Evolutionary conservation across 805 yeast genomes (phyloP), one percentile per base, ranked within the genome.

Genomic region (Ogataea henricii): DNA sequence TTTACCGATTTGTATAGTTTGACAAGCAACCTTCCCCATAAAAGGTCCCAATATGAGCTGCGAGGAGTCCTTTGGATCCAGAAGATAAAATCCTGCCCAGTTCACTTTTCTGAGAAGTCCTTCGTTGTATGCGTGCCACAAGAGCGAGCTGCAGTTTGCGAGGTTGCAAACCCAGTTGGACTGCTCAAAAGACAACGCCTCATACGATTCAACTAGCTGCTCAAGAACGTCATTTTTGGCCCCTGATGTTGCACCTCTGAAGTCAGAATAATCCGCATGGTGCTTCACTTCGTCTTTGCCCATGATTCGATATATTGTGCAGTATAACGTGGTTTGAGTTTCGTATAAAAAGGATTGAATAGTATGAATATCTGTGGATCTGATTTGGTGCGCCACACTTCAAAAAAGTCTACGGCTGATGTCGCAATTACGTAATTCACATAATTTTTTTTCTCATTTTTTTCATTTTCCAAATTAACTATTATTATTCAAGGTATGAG

Each of bases 21-120:
- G 98, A 60, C 99, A 92, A 0, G 98, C 98, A 2, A 92, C 97
- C 65, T 89, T 89, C 4, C 99, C 99, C 66, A 89, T 96, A 66
- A 92, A 92, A 12, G 99, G 99, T 0, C 95, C 99, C 32, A 92
- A 71, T 18, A 88, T 74, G 43, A 94, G 71, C 58, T 77, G 81
- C 1, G 63, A 40, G 1, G 56, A 40, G 21, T 60, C 64, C 10
- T 63, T 59, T 2, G 71, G 65, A 45, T 79, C 75, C 14, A 73
- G 55, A 1, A 87, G 79, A 59, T 92, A 92, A 64, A 94, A 90
- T 0, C 99, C 99, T 0, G 96, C 81, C 99, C 99, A 92, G 65
- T 92, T 92, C 9, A 91, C 87, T 9, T 72, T 62, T 1, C 70
- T 54, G 0, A 55, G 44, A 20, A 87, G 63, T 5, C 59, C 56